Evolutionary conservation across 2,329 filamentous ascomycete species (phyloP).

Genomic region (Ilyonectria destructans): DNA sequence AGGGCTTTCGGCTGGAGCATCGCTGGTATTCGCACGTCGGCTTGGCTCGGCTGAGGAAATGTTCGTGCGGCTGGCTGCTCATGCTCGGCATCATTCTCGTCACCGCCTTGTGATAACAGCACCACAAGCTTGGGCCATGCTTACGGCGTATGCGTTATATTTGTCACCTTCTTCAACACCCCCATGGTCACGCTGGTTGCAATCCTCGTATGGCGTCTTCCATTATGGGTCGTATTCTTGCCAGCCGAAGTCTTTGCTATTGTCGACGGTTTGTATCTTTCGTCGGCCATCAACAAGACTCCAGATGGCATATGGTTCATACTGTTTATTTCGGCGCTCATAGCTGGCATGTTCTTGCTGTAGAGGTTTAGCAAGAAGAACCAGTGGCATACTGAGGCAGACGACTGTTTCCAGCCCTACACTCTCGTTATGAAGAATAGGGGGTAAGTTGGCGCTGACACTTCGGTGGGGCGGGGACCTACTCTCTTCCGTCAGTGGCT

Average conservation of each 20-base stretch:
- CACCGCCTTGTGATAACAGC: constrained; percentile 78
- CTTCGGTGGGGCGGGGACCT: constrained; percentile 57
- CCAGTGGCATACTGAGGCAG: constrained; percentile 79
- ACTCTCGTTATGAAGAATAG: constrained; percentile 30
- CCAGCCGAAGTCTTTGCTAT: constrained; percentile 73
- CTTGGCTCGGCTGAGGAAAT: no score
- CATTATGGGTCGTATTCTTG: constrained; percentile 70
- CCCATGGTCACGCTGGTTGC: constrained; percentile 80
- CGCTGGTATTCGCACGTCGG: no score
- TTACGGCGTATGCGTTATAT: constrained; percentile 84
- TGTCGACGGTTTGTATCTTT: constrained; percentile 78
- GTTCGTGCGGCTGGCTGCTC: constrained; percentile 53
- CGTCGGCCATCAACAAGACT: constrained; percentile 78
- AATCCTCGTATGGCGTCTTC: constrained; percentile 78
- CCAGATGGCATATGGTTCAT: constrained; percentile 85
- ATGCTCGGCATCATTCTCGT: constrained; percentile 82
- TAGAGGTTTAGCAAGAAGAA: constrained; percentile 86
- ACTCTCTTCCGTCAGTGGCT: constrained; percentile 65
- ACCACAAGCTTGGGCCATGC: constrained; percentile 79
- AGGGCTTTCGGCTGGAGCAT: no score
- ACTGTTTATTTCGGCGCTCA: constrained; percentile 71
- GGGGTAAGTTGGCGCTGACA: constrained; percentile 46
- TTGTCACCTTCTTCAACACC: constrained; percentile 83
- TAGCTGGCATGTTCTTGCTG: constrained; percentile 76
- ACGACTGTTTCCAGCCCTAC: constrained; percentile 61